Evolutionary conservation across 371 early-diverging fungal genomes (phyloP).

Genomic region (Funneliformis caledonium): DNA sequence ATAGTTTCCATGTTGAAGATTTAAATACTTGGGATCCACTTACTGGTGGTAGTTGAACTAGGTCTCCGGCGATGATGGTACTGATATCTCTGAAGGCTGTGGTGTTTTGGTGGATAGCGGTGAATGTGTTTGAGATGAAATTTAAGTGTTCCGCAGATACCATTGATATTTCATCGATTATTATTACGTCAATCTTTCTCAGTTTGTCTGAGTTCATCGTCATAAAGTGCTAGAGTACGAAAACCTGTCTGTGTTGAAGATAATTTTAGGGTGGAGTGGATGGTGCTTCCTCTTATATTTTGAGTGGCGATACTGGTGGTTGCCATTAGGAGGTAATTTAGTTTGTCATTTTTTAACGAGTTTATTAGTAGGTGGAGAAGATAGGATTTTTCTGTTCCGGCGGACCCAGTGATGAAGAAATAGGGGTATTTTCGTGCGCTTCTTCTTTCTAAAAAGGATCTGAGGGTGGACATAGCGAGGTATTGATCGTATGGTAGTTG

Average conservation of each 20-base stretch:
- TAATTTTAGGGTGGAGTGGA: background rate
- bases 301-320: background rate
- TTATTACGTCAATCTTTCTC: conserved; percentile 6
- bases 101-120: background rate
- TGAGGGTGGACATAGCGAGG: too few relatives aligned
- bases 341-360: background rate
- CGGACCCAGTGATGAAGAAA: background rate
- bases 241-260: too few relatives aligned
- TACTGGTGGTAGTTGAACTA: conserved; percentile 1
- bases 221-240: background rate
- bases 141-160: background rate
- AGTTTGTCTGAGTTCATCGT: background rate
- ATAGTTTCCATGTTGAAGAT: background rate
- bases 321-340: conserved; percentile 4
- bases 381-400: background rate
- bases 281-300: background rate
- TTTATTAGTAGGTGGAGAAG: background rate
- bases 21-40: conserved; percentile 10
- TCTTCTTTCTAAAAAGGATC: too few relatives aligned
- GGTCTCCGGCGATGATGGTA: background rate
- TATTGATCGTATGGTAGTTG: too few relatives aligned
- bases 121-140: background rate
- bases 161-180: conserved; percentile 29
- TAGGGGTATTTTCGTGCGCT: background rate
- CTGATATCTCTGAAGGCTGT: background rate